These are phyloP conservation scores for Phytophthora europaea DNA, from an alignment of 352 stramenopile genomes.

Conservation along the genomic window DNA sequence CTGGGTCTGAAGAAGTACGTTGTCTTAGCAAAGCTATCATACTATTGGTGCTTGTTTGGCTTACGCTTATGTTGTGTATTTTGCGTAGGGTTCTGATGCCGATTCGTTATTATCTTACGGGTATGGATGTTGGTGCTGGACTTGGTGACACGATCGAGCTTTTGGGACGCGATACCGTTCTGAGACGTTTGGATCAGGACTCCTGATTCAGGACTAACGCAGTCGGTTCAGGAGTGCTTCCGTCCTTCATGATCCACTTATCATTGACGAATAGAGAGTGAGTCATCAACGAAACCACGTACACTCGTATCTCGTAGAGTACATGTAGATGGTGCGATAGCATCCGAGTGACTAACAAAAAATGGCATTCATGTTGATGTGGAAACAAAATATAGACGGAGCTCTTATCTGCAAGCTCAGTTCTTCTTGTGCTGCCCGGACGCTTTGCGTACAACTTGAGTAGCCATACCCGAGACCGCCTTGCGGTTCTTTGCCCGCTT, in stretches of 20 bases:
- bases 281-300: background rate
- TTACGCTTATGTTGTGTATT: constrained; percentile 15
- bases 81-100: constrained; percentile 84
- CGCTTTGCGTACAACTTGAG: constrained; percentile 63
- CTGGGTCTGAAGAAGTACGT: constrained; percentile 85
- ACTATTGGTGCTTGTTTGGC: background rate
- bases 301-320: background rate
- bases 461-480: constrained; percentile 25
- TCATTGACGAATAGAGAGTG: constrained; percentile 18
- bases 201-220: background rate
- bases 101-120: constrained; percentile 87
- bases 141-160: constrained; percentile 88
- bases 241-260: background rate
- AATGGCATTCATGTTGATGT: constrained; percentile 27
- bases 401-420: constrained; percentile 19
- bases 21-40: background rate
- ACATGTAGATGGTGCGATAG: background rate
- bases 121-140: constrained; percentile 87
- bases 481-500: constrained; percentile 52
- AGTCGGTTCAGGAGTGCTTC: background rate
- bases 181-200: constrained; percentile 54
- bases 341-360: constrained; percentile 18
- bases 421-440: constrained; percentile 52
- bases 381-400: constrained; percentile 29
- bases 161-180: constrained; percentile 67